Percentiles rank a stretch among this genome's conserved stretches.
These are phyloP conservation scores for Ustilago cynodontis DNA, from an alignment of 1,284 basidiomycete genomes.

Conservation along the genomic window DNA sequence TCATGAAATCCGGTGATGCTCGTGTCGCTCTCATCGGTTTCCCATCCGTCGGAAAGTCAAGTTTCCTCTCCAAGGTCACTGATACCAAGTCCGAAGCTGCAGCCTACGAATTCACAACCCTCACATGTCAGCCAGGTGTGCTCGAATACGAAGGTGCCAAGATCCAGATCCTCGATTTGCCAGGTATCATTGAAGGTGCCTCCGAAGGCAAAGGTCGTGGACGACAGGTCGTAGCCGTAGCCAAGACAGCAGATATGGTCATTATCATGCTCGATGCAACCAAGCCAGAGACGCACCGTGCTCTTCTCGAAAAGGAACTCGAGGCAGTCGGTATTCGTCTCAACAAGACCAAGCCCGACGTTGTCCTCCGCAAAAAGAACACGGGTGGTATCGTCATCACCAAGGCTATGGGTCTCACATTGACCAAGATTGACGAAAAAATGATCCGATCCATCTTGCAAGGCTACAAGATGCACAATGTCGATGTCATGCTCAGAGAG, in stretches of 20 bases:
- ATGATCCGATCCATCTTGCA: slow-evolving; percentile 89
- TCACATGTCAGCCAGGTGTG: slow-evolving; percentile 73
- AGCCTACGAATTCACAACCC: slow-evolving; percentile 95
- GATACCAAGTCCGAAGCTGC: slow-evolving; percentile 89
- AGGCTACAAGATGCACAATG: slow-evolving; percentile 68
- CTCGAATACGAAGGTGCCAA: slow-evolving; percentile 72
- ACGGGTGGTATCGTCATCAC: slow-evolving; percentile 82
- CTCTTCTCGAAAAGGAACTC: slow-evolving; percentile 88
- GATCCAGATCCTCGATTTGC: slow-evolving; percentile 79
- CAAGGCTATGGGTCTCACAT: slow-evolving; percentile 76
- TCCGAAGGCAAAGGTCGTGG: slow-evolving; percentile 84
- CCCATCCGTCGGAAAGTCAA: slow-evolving; percentile 88
- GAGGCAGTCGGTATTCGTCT: slow-evolving; percentile 96
- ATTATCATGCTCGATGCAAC: slow-evolving; percentile 93
- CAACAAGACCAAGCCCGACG: slow-evolving; percentile 78
- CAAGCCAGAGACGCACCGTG: slow-evolving; percentile 91
- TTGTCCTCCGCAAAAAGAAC: slow-evolving; percentile 78
- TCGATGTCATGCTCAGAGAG: slow-evolving; percentile 64
- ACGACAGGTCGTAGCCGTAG: slow-evolving; percentile 84
- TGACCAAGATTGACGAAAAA: slow-evolving; percentile 94
- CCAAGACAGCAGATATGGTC: slow-evolving; percentile 95
- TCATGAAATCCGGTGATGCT: slow-evolving; percentile 66
- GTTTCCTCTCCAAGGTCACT: slow-evolving; percentile 89
- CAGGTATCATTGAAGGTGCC: slow-evolving; percentile 97
- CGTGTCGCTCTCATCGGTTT: slow-evolving; percentile 84